Evolutionary conservation across 805 yeast genomes (phyloP), one percentile per base, ranked within the genome.

Genomic region (Pichia eremophila): DNA sequence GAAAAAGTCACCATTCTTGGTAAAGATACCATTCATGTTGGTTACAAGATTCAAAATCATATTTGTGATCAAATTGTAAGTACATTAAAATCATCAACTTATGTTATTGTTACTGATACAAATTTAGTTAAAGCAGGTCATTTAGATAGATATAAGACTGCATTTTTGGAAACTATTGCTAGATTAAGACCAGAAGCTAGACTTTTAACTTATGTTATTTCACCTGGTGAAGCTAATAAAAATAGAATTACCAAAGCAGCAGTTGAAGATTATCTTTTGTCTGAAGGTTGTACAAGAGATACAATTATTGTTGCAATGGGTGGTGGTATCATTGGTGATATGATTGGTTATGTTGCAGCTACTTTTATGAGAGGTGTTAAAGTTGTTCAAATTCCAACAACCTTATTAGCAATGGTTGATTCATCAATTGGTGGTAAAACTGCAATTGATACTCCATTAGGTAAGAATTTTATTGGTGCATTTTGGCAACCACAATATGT

Each of bases 301-400:
- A 89, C 98, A 3, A 87, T 93, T 27, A 81, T 93, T 48, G 68
- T 93, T 43, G 99, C 99, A 9, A 79, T 93, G 50, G 99, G 99
- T 52, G 99, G 99, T 55, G 99, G 99, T 57, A 95, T 93, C 45
- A 91, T 93, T 65, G 99, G 99, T 51, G 99, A 93, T 63, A 91
- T 93, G 99, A 86, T 91, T 55, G 99, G 99, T 5, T 93, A 80
- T 63, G 98, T 93, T 39, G 99, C 99, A n/a, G 91, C 99, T 32
- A 93, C 99, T 2, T 93, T 93, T 65, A 93, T 93, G 99, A 78
- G 99, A 63, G 99, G 99, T 48, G 95, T 93, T 9, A 76, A 96
- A 53, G 88, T 89, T 48, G 82, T 89, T 40, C 99, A 93, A 66
- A 75, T 93, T 29, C 99, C 99, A 47, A 93, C 99, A 8, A 85